These are phyloP conservation scores for Entomortierella beljakovae DNA, from an alignment of 192 early-diverging fungal genomes.

Conservation along the genomic window DNA sequence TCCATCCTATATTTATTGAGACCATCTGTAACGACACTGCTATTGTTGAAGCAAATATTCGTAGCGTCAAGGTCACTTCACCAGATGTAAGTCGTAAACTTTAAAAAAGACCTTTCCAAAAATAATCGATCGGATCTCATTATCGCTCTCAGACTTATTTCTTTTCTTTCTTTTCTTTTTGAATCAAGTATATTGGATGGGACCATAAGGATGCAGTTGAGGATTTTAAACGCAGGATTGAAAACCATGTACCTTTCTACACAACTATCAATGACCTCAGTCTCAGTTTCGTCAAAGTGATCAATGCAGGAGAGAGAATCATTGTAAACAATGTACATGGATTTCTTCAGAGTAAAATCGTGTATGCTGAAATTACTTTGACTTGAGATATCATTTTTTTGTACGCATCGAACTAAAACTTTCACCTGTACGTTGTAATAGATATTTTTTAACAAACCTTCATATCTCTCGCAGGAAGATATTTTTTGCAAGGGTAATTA, in stretches of 20 bases:
- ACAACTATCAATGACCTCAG: slow-evolving; percentile 74
- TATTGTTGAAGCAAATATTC: slow-evolving; percentile 81
- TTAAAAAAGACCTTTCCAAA: neutral
- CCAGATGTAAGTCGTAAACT: slow-evolving; percentile 67
- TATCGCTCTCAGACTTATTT: neutral
- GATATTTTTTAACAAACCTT: slow-evolving; percentile 74
- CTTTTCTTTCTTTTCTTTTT: neutral
- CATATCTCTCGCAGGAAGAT: slow-evolving; percentile 73
- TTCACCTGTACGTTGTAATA: neutral
- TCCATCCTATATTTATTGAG: slow-evolving; percentile 65
- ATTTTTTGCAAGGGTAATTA: slow-evolving; percentile 69
- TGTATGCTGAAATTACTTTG: slow-evolving; percentile 36
- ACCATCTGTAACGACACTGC: slow-evolving; percentile 67
- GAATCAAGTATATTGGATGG: slow-evolving; percentile 74
- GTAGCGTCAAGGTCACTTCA: slow-evolving; percentile 82
- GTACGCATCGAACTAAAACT: too few species aligned
- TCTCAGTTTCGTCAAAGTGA: slow-evolving; percentile 79
- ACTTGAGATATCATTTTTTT: too few species aligned
- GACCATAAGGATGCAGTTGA: slow-evolving; percentile 70
- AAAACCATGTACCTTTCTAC: slow-evolving; percentile 73
- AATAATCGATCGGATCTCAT: too few species aligned
- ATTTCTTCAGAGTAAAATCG: slow-evolving; percentile 79
- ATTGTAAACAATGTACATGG: slow-evolving; percentile 87
- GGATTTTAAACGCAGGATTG: slow-evolving; percentile 78
- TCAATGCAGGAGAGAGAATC: slow-evolving; percentile 84